Conservation (phyloP, 352 stramenopile species). For the Globisporangium middletonii region DNA sequence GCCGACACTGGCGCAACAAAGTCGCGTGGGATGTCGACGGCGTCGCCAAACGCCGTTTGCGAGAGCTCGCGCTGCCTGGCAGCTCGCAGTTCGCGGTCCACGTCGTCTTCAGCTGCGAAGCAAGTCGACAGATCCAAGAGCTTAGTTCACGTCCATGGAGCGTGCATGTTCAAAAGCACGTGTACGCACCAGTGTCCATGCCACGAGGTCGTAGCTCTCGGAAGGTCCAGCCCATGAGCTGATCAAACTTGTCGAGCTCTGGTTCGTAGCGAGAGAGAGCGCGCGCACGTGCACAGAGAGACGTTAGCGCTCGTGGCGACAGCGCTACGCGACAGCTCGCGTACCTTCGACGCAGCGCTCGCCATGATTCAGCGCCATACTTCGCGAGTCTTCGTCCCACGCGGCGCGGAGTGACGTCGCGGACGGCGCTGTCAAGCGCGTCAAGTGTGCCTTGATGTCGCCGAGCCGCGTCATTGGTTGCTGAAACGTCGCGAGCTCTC, state of each 20-base stretch:
- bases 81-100: slow-evolving; percentile 6
- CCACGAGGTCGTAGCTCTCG: slow-evolving; percentile 17
- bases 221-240: slow-evolving; percentile 60
- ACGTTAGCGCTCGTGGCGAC: not conserved
- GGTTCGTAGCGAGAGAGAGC: not conserved
- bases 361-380: slow-evolving; percentile 15
- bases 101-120: slow-evolving; percentile 7
- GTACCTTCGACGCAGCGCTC: slow-evolving; percentile 21
- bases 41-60: slow-evolving; percentile 29
- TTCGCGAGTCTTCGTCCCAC: slow-evolving; percentile 5
- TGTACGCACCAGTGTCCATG: slow-evolving; percentile 11
- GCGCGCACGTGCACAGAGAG: too few relatives aligned
- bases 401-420: too few relatives aligned
- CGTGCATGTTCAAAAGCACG: too few relatives aligned
- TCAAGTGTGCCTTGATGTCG: too few relatives aligned
- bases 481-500: too few relatives aligned
- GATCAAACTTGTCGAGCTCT: slow-evolving; percentile 56
- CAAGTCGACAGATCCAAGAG: too few relatives aligned
- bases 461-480: too few relatives aligned
- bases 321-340: not conserved
- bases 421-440: too few relatives aligned
- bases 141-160: not conserved
- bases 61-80: slow-evolving; percentile 19
- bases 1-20: slow-evolving; percentile 31
- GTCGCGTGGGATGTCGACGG: slow-evolving; percentile 26